Evolutionary conservation across 2,329 filamentous ascomycete genomes (phyloP), one percentile per base, ranked within the genome.

Genomic region (Pestalotiopsis sp.): DNA sequence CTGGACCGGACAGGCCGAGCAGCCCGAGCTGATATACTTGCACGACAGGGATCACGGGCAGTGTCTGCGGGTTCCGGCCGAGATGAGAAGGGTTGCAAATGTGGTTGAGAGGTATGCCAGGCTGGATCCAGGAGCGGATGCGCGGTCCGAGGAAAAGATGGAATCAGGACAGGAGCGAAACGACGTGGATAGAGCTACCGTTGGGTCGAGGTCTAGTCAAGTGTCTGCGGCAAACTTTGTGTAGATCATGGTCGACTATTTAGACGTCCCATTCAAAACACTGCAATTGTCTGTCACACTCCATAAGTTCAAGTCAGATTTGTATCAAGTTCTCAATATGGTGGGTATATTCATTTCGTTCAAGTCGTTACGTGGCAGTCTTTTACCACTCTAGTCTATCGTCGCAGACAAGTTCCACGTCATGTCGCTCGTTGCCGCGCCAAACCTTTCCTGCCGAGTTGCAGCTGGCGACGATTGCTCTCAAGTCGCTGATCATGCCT

Each of bases 331-430:
- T 36, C 57, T 59, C 57, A 27, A 27, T 59, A 7, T 23, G 6
- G 11, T 9, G 57, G 57, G 57, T 59, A 59, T 59, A 52, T 52
- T 52, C 45, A 59, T 36, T 59, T 59, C 57, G 27, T 59, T 59
- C 57, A 59, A 59, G 31, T 63, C 60, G 31, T 63, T 38, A 39
- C 31, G 31, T 38, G 62, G 41, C 12, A 12, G n/a, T 7, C 13
- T 17, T 63, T 71, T 71, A 86, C 80, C 83, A 84, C 75, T 88
- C 87, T 69, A 91, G 77, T 58, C 89, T 83, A 79, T 91, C 88
- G 77, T 91, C 89, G 74, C 86, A 89, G 38, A 87, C 78, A 41
- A 91, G 79, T 62, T 80, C 77, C 2, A 91, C 87, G 74, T 90
- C 85, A 62, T 81, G 87, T 49, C 82, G 82, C 73, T 86, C 85